Evolutionary conservation across 495 filamentous ascomycete species (phyloP), one percentile per base, ranked within the genome.

Genomic region (Barbatosphaeria neglecta): DNA sequence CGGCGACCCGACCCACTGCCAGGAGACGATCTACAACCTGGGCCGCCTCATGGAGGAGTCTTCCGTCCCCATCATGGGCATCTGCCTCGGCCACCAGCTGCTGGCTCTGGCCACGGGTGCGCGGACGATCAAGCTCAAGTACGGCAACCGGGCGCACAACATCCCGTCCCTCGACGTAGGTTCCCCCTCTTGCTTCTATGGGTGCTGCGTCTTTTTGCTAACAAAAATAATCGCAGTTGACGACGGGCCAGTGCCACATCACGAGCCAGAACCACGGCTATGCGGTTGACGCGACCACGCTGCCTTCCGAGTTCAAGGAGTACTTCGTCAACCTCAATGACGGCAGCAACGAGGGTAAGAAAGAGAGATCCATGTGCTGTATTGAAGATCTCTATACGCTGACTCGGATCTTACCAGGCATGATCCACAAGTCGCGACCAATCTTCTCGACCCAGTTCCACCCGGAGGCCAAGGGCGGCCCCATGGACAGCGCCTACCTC

Each of bases 361-460:
- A n/a, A n/a, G n/a, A n/a, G n/a, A n/a, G n/a, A n/a, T n/a, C n/a
- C n/a, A n/a, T n/a, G n/a, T n/a, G n/a, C n/a, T n/a, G n/a, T n/a
- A n/a, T n/a, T n/a, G n/a, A n/a, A n/a, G n/a, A n/a, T n/a, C n/a
- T n/a, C n/a, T 6, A 24, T 47, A 18, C 0, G 28, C 27, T 24
- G 18, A n/a, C 45, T 33, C 44, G 43, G 25, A 44, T 25, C 43
- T 49, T 11, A 23, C n/a, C 25, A 66, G 73, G 78, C 44, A 88
- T 96, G 81, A 88, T 95, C 60, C 92, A 97, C 76, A 85, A 83
- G 62, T 85, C 86, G 39, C 86, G 93, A 37, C 93, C 92, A 27
- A 98, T 98, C 62, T 97, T 98, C 77, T 87, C 84, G 50, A 94
- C 90, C 46, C 92, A 97, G 65, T 98, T 97, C 79, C 92, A 98